Evolutionary conservation across 2,329 filamentous ascomycete genomes (phyloP).

Genomic region (Trichoderma sp.): DNA sequence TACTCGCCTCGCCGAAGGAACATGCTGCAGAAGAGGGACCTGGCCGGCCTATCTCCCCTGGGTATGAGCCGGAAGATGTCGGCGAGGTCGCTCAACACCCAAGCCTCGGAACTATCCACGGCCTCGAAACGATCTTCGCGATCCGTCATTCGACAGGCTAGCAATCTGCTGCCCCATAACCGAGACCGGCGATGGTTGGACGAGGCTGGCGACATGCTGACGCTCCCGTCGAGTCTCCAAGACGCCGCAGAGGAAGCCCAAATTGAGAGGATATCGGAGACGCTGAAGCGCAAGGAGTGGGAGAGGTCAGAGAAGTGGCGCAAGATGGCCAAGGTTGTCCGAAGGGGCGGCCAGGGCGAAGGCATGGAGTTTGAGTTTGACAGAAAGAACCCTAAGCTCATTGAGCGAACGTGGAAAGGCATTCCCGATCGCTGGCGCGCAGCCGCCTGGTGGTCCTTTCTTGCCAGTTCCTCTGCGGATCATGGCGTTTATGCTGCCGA

Average conservation of each 20-base stretch:
- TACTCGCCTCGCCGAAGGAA: slow-evolving; percentile 47
- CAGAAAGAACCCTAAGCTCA: slow-evolving; percentile 73
- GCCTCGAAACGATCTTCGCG: slow-evolving; percentile 52
- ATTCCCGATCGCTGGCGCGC: slow-evolving; percentile 95
- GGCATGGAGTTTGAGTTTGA: slow-evolving; percentile 76
- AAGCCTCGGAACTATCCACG: slow-evolving; percentile 50
- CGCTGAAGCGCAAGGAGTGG: slow-evolving; percentile 60
- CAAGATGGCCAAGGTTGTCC: slow-evolving; percentile 59
- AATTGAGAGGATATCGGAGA: slow-evolving; percentile 50
- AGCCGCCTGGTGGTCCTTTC: slow-evolving; percentile 92
- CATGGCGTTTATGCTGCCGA: slow-evolving; percentile 60
- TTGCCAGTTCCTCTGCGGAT: slow-evolving; percentile 70
- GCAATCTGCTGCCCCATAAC: slow-evolving; percentile 60
- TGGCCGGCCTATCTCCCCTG: slow-evolving; percentile 36
- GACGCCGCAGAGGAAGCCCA: slow-evolving; percentile 55
- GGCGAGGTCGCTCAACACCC: slow-evolving; percentile 56
- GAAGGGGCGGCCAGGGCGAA: slow-evolving; percentile 50
- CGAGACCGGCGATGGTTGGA: slow-evolving; percentile 59
- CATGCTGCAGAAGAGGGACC: slow-evolving; percentile 40
- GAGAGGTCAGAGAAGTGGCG: slow-evolving; percentile 64
- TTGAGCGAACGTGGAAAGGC: slow-evolving; percentile 94
- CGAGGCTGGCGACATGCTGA: slow-evolving; percentile 65
- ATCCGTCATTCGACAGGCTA: slow-evolving; percentile 54
- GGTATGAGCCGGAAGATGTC: slow-evolving; percentile 55
- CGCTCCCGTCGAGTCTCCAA: slow-evolving; percentile 54